These are phyloP conservation scores for Boletus fagicola DNA, from an alignment of 768 basidiomycete genomes.

Conservation along the genomic window DNA sequence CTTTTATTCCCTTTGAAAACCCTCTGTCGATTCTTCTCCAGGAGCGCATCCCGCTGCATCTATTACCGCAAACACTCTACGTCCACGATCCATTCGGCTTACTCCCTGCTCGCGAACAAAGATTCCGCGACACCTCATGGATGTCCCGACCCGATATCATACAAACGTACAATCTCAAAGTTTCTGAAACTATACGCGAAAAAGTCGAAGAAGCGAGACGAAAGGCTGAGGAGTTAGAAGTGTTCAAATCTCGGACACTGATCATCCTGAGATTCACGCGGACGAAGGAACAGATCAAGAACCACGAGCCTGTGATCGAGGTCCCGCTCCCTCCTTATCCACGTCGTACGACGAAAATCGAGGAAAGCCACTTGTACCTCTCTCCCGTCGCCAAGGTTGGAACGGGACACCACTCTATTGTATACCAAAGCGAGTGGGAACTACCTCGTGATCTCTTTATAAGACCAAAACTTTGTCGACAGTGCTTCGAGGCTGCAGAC, in stretches of 20 bases:
- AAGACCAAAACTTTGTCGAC: constrained; percentile 35
- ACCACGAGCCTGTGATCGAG: constrained; percentile 29
- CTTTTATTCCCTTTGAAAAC: constrained; percentile 36
- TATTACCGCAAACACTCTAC: constrained; percentile 40
- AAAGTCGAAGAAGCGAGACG: constrained; percentile 1
- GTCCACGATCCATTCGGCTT: constrained; percentile 45
- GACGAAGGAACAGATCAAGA: constrained; percentile 22
- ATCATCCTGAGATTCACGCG: constrained; percentile 23
- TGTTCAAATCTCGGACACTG: constrained; percentile 14
- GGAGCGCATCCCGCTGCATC: constrained; percentile 33
- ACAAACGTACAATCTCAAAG: constrained; percentile 31
- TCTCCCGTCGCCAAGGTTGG: constrained; percentile 39
- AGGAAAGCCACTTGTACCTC: constrained; percentile 51
- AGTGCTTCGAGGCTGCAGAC: constrained; percentile 37
- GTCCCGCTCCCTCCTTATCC: constrained; percentile 32
- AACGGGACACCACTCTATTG: constrained; percentile 50
- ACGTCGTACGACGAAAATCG: constrained; percentile 17
- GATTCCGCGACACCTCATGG: constrained; percentile 23
- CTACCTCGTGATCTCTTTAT: constrained; percentile 44
- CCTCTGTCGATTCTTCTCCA: constrained; percentile 29
- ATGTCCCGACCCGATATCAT: constrained; percentile 30
- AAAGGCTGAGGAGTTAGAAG: constrained; percentile 10
- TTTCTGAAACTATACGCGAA: constrained; percentile 1
- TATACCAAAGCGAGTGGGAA: constrained; percentile 51
- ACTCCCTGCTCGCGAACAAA: constrained; percentile 19